Conservation (phyloP, 305 asterid genomes). For the Fraxinus baroniana region DNA sequence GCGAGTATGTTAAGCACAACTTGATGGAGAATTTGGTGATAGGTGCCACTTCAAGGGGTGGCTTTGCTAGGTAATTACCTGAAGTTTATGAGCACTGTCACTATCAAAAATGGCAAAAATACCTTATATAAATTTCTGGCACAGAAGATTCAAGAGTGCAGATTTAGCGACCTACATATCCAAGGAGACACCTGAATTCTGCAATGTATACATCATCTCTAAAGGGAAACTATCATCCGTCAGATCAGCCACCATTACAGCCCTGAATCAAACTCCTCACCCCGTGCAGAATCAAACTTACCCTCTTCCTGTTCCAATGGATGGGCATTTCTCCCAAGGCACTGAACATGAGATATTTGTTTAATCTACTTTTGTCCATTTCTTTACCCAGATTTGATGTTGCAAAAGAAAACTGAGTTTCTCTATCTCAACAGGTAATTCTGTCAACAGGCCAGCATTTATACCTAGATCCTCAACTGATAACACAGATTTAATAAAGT, state of each 20-base stretch:
- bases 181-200: conserved; percentile 68
- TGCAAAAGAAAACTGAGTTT: conserved; percentile 16
- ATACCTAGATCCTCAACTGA: conserved; percentile 39
- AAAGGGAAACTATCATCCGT: conserved; percentile 67
- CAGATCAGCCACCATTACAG: conserved; percentile 38
- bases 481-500: conserved; percentile 67
- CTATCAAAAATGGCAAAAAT: background rate
- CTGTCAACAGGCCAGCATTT: conserved; percentile 27
- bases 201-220: conserved; percentile 67
- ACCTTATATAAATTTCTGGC: conserved; percentile 30
- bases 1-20: conserved; percentile 60
- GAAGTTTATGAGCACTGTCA: background rate
- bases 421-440: conserved; percentile 34
- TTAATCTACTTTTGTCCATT: conserved; percentile 7
- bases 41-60: conserved; percentile 58
- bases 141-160: conserved; percentile 61
- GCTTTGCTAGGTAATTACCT: conserved; percentile 59
- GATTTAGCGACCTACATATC: conserved; percentile 56
- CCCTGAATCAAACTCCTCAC: conserved; percentile 37
- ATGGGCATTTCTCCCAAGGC: conserved; percentile 39
- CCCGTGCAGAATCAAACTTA: conserved; percentile 27
- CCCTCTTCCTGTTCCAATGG: conserved; percentile 29
- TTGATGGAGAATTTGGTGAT: conserved; percentile 59
- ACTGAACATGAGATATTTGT: conserved; percentile 38
- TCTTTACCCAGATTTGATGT: background rate